A percentile compares a stretch with the other conserved stretches of the same genome.
Conservation (phyloP, 768 basidiomycete genomes). For the Lactifluus rugatus region DNA sequence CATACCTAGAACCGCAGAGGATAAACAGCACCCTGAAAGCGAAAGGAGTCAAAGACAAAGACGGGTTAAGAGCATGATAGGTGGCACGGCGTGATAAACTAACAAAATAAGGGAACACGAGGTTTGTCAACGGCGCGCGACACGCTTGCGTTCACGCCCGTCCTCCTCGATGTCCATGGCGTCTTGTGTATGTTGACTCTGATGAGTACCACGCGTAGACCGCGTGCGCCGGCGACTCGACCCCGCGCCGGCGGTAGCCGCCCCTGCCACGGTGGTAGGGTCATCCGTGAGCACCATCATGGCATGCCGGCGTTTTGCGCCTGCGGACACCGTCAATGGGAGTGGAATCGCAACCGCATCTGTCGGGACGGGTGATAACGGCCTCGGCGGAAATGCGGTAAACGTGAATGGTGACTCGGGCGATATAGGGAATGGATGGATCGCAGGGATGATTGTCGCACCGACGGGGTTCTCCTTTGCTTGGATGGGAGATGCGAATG, state of each 20-base stretch:
- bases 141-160: conserved; percentile 62
- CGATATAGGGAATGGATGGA: conserved; percentile 14
- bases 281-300: conserved; percentile 67
- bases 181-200: conserved; percentile 35
- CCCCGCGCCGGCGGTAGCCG: conserved; percentile 30
- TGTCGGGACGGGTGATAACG: conserved; percentile 21
- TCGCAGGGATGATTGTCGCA: neutral
- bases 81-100: neutral
- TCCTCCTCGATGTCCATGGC: conserved; percentile 74
- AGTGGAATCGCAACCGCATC: conserved; percentile 19
- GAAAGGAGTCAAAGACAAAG: neutral
- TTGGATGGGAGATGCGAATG: conserved; percentile 13
- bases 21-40: conserved; percentile 3
- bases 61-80: neutral
- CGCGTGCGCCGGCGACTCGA: conserved; percentile 46
- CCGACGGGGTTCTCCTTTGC: conserved; percentile 9
- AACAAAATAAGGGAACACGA: neutral
- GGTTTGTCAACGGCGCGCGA: conserved; percentile 47
- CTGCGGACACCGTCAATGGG: conserved; percentile 33
- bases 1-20: conserved; percentile 5
- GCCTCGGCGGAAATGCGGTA: conserved; percentile 20
- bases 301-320: conserved; percentile 66
- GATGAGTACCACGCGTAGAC: conserved; percentile 33
- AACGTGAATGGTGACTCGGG: conserved; percentile 23
- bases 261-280: conserved; percentile 28